phyloP scores from a whole-genome alignment of 306 rosid species.

The Sechiopsis laciniata region DNA sequence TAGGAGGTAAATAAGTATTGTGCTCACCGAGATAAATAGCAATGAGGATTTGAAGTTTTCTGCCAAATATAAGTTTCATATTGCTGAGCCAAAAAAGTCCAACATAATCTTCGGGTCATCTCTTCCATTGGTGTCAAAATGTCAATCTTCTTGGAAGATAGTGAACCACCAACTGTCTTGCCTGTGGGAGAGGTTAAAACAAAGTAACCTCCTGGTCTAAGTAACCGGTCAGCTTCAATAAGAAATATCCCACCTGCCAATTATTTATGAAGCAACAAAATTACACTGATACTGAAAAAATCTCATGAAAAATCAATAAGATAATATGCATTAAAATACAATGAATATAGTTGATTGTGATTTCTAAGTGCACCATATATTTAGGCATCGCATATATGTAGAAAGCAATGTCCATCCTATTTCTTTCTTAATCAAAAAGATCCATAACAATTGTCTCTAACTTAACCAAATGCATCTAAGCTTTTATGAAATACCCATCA shows the following conservation, averaged over 20 bases:
- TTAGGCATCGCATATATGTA: background rate
- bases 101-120: slow-evolving; percentile 62
- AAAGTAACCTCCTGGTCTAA: slow-evolving; percentile 98
- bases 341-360: background rate
- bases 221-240: slow-evolving; percentile 89
- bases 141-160: slow-evolving; percentile 42
- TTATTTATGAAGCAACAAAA: slow-evolving; percentile 2
- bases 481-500: slow-evolving; percentile 8
- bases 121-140: slow-evolving; percentile 60
- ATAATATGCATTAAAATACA: slow-evolving; percentile 7
- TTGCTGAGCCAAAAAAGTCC: slow-evolving; percentile 89
- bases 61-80: slow-evolving; percentile 93
- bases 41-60: slow-evolving; percentile 60
- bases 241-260: slow-evolving; percentile 68
- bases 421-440: background rate
- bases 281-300: background rate
- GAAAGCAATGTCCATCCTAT: background rate
- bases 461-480: background rate
- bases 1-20: background rate
- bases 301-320: background rate
- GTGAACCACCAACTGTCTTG: slow-evolving; percentile 56
- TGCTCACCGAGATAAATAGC: slow-evolving; percentile 77
- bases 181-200: slow-evolving; percentile 75
- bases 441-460: slow-evolving; percentile 5
- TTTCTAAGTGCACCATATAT: background rate